Base-by-base conservation (phyloP, 2,329 filamentous ascomycete genomes). In the Pyrenochaeta sp. region DNA sequence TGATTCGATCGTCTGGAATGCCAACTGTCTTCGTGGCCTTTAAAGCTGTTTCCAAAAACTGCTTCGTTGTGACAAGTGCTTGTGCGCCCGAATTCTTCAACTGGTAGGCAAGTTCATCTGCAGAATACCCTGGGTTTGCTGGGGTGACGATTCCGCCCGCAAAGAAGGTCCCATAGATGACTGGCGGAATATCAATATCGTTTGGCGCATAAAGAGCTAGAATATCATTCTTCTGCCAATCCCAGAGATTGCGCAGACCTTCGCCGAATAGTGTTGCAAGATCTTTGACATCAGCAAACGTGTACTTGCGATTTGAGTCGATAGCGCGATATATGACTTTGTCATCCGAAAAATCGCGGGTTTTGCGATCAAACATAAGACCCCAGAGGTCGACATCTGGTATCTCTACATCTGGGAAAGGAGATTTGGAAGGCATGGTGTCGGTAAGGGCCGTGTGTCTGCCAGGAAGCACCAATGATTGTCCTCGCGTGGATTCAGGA, bases 41-140 rank as follows among this genome's bases (percentile, higher is more conserved):
- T n/a, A 79, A 75, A 0, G 88, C 91, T 2, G 82, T 82, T 1
- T 83, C 74, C 1, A 97, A 77, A 51, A 89, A 83, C 0, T 86
- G 76, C 29, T 83, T 75, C 64, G 96, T 90, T 0, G 93, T 97
- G 12, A 89, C 83, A 3, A 97, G 76, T 0, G 84, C 90, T 67
- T 87, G 90, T 29, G 91, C 90, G 0, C 84, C 83, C 0, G 89
- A 88, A 73, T 96, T 90, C 64, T 86, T 85, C 51, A 97, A 83
- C 77, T 97, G 93, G 67, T 90, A 92, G 9, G 90, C 87, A 30
- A 97, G 82, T 76, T 97, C 93, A 12, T 91, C 86, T 10, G 83
- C 84, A 0, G 90, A 96, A 76, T 96, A 97, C 1, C 87, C 86
- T 9, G 92, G 92, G 70, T 97, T 97, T 2, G 91, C 92, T 0